Evolutionary conservation across 306 rosid species (phyloP).

Genomic region (Cercis canadensis): DNA sequence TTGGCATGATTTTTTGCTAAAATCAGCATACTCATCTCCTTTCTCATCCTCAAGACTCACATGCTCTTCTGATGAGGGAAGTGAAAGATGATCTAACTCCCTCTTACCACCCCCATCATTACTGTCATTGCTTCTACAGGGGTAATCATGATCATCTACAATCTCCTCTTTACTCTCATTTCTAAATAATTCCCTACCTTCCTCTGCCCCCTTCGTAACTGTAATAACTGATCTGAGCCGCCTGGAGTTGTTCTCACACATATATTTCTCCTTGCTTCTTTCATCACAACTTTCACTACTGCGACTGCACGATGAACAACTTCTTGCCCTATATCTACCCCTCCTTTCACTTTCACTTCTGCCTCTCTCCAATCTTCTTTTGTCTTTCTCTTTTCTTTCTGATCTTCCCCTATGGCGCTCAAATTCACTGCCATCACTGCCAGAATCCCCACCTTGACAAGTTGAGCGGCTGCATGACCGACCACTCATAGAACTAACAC

Average conservation of each 20-base stretch:
- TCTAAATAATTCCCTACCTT: slow-evolving; percentile 40
- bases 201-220: slow-evolving; percentile 47
- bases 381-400: slow-evolving; percentile 49
- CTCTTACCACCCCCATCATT: slow-evolving; percentile 57
- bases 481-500: slow-evolving; percentile 48
- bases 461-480: slow-evolving; percentile 59
- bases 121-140: slow-evolving; percentile 74
- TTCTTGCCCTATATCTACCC: slow-evolving; percentile 62
- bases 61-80: slow-evolving; percentile 43
- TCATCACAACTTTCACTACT: slow-evolving; percentile 45
- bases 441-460: slow-evolving; percentile 49
- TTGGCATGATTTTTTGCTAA: too few relatives aligned
- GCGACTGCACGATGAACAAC: slow-evolving; percentile 54
- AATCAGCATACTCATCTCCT: slow-evolving; percentile 41
- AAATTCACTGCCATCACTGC: slow-evolving; percentile 48
- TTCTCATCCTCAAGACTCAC: slow-evolving; percentile 45
- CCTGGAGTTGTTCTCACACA: slow-evolving; percentile 47
- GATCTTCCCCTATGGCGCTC: slow-evolving; percentile 50
- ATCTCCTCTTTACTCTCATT: slow-evolving; percentile 67
- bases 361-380: slow-evolving; percentile 45
- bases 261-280: slow-evolving; percentile 45
- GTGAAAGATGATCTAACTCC: slow-evolving; percentile 49
- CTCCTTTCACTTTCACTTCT: slow-evolving; percentile 46
- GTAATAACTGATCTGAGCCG: slow-evolving; percentile 71
- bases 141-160: slow-evolving; percentile 68